Evolutionary conservation across 441 rosid genomes (phyloP), one percentile per base, ranked within the genome.

Genomic region (Populus trichocarpa): DNA sequence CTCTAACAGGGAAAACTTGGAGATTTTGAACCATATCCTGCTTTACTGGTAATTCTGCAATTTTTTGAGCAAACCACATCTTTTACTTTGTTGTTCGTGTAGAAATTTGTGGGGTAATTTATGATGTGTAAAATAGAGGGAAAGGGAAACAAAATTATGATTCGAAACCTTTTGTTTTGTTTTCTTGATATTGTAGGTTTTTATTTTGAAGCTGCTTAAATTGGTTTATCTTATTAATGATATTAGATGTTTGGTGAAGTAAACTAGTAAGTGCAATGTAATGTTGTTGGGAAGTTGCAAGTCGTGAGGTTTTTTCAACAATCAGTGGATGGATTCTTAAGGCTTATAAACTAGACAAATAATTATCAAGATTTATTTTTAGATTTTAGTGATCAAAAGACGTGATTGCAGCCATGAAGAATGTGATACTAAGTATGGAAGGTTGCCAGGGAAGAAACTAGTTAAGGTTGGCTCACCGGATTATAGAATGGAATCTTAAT

Each of bases 1-100:
- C 97, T 30, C 85, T 93, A 20, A 89, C 97, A 33, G 98, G 96
- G 80, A 93, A 88, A 78, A 26, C 78, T 35, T 92, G 96, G 96
- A 72, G 97, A 93, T 89, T 91, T 92, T 80, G 97, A 93, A 64
- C 33, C 92, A n/a, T 84, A 91, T 65, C 97, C 99, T 26, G 91
- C 92, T 81, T 82, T 93, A 69, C 79, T 93, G 84, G 97, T 95
- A 77, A 87, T 69, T 65, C 53, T 61, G 67, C 66, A 61, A 22
- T 61, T 5, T 28, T 30, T 25, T 33, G 8, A 42, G 65, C 64
- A 14, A 8, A 61, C 65, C 65, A 22, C 25, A 61, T n/a, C 2
- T 4, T 74, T 16, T 65, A 59, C 42, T 30, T 72, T 20, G 22
- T 23, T 36, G 40, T 46, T 35, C 28, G 30, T 36, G 7, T 26